Conservation (phyloP, 108 stramenopile species). For the Aurantiochytrium sp. region DNA sequence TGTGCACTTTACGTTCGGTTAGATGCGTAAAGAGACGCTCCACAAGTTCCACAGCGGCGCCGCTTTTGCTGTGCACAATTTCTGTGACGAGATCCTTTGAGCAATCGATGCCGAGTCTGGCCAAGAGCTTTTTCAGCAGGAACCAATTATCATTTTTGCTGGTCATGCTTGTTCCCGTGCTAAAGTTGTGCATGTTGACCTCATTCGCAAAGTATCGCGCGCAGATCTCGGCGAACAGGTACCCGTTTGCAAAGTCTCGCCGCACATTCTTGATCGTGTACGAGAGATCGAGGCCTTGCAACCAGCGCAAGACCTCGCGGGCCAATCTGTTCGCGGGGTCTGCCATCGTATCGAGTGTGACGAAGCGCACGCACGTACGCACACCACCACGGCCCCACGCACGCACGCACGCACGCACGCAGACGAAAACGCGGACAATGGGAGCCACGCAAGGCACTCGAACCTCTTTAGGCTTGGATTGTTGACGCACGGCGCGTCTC, state of each 20-base stretch:
- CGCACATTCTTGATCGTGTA: slow-evolving; percentile 55
- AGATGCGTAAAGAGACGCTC: neutral
- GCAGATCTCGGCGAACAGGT: slow-evolving; percentile 55
- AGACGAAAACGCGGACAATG: too few relatives aligned
- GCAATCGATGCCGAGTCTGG: neutral
- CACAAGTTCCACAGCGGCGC: neutral
- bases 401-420: too few relatives aligned
- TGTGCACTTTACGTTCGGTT: neutral
- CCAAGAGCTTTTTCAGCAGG: slow-evolving; percentile 37
- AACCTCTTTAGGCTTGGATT: too few relatives aligned
- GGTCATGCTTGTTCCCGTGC: slow-evolving; percentile 37
- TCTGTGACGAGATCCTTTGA: neutral
- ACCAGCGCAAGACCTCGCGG: slow-evolving; percentile 52
- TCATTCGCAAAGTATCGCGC: slow-evolving; percentile 50
- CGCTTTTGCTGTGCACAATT: neutral
- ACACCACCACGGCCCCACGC: too few relatives aligned
- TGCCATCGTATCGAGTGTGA: neutral
- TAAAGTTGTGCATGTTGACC: slow-evolving; percentile 47
- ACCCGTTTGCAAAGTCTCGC: slow-evolving; percentile 56
- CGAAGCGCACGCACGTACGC: too few relatives aligned
- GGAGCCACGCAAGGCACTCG: too few relatives aligned
- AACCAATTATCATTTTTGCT: slow-evolving; percentile 55
- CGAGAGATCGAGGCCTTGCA: slow-evolving; percentile 53
- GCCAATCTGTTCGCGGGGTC: slow-evolving; percentile 19
- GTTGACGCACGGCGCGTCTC: too few relatives aligned